Evolutionary conservation across 140 eudicot genomes (phyloP).

Genomic region (Anethum foeniculum): DNA sequence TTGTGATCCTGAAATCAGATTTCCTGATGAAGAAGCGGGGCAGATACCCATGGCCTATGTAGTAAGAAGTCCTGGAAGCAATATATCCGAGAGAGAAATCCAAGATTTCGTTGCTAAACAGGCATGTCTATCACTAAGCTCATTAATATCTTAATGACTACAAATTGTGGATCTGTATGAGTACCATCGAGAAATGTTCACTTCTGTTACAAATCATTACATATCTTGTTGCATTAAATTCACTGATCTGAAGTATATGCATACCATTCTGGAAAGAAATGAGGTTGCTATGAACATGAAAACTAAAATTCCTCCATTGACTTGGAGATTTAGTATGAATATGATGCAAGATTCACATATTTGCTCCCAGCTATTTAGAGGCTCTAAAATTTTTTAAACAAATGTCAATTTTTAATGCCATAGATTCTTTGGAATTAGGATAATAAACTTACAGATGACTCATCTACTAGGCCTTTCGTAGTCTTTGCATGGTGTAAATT

Average conservation of each 20-base stretch:
- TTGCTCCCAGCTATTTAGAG: neutral
- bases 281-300: neutral
- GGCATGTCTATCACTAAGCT: slow-evolving; percentile 28
- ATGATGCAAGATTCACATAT: neutral
- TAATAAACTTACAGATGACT: neutral
- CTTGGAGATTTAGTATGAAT: neutral
- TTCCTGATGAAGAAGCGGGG: slow-evolving; percentile 91
- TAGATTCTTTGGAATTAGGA: neutral
- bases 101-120: slow-evolving; percentile 65
- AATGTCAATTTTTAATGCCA: neutral
- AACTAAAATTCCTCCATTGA: neutral
- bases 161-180: neutral
- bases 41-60: slow-evolving; percentile 88
- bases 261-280: neutral
- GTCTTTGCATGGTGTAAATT: neutral
- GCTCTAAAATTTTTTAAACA: neutral
- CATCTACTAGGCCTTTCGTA: neutral
- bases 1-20: slow-evolving; percentile 38
- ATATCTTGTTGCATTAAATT: neutral
- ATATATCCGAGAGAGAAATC: slow-evolving; percentile 46
- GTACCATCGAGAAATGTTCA: neutral
- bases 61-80: slow-evolving; percentile 74
- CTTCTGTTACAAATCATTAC: neutral
- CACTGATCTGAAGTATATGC: neutral
- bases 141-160: neutral